Evolutionary conservation across 306 rosid species (phyloP).

Genomic region (Trifolium fragiferum): DNA sequence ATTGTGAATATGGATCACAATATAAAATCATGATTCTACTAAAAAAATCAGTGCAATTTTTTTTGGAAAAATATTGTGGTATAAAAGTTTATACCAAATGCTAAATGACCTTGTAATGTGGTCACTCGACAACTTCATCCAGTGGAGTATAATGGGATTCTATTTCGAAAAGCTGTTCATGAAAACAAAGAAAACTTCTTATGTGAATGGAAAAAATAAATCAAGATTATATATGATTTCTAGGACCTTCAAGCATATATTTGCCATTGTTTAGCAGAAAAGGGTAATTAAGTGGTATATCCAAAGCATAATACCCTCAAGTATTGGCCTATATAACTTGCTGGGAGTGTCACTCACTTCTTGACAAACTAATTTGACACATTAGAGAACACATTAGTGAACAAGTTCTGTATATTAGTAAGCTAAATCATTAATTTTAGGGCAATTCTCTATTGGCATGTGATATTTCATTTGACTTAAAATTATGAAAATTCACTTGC

Average conservation of each 20-base stretch:
- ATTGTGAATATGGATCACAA: too few relatives aligned
- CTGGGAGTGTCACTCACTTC: slow-evolving; percentile 5
- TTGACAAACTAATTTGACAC: not conserved
- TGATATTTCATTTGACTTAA: not conserved
- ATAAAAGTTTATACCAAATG: too few relatives aligned
- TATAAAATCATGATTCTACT: too few relatives aligned
- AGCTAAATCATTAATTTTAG: slow-evolving; percentile 37
- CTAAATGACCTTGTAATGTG: too few relatives aligned
- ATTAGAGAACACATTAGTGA: not conserved
- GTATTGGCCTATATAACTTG: slow-evolving; percentile 39
- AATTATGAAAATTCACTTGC: slow-evolving; percentile 19
- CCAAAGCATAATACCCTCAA: slow-evolving; percentile 36
- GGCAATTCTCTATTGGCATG: slow-evolving; percentile 45
- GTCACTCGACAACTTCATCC: too few relatives aligned
- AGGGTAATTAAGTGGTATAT: slow-evolving; percentile 38
- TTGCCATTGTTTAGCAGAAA: not conserved
- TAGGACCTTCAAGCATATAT: slow-evolving; percentile 12
- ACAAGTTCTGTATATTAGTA: not conserved
- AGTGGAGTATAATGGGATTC: too few relatives aligned
- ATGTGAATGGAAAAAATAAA: too few relatives aligned
- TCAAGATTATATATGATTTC: not conserved
- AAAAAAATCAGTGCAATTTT: too few relatives aligned
- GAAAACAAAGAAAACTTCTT: too few relatives aligned
- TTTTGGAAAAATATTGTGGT: too few relatives aligned
- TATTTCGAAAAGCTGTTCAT: too few relatives aligned